phyloP scores from a whole-genome alignment of 371 early-diverging fungal species.

The Mortierella sp. region DNA sequence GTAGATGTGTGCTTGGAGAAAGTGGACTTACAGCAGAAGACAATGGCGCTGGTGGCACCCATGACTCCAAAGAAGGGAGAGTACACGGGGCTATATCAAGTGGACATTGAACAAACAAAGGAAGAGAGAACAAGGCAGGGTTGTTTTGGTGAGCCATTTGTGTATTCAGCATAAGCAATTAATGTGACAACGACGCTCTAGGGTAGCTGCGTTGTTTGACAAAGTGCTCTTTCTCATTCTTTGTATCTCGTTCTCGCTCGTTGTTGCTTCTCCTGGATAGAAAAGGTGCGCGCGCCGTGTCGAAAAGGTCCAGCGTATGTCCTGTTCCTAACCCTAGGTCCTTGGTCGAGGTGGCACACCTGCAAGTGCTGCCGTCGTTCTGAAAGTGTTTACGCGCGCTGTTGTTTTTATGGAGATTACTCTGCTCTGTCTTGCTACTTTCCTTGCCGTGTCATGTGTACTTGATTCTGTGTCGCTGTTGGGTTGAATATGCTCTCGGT shows the following conservation, averaged over 20 bases:
- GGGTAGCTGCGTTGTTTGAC: no score
- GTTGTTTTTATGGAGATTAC: not conserved
- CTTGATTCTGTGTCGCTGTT: not conserved
- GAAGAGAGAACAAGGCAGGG: not conserved
- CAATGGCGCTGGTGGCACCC: slow-evolving; percentile 96
- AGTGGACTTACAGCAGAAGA: slow-evolving; percentile 92
- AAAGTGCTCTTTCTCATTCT: no score
- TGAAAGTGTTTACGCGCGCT: no score
- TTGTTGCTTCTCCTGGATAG: no score
- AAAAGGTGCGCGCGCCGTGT: no score
- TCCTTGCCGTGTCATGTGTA: not conserved
- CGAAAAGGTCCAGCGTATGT: no score
- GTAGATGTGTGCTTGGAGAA: not conserved
- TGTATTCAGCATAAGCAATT: no score
- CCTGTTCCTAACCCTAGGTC: no score
- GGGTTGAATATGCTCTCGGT: not conserved
- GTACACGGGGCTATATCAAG: slow-evolving; percentile 86
- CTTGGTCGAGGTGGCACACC: no score
- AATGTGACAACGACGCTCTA: no score
- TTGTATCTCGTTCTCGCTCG: no score
- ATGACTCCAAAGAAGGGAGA: slow-evolving; percentile 98
- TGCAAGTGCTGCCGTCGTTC: not conserved
- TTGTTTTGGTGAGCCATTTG: not conserved
- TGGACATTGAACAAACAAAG: slow-evolving; percentile 23
- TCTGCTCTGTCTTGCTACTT: not conserved